Conservation (phyloP, 805 yeast genomes). For the Lachancea mirantina region DNA sequence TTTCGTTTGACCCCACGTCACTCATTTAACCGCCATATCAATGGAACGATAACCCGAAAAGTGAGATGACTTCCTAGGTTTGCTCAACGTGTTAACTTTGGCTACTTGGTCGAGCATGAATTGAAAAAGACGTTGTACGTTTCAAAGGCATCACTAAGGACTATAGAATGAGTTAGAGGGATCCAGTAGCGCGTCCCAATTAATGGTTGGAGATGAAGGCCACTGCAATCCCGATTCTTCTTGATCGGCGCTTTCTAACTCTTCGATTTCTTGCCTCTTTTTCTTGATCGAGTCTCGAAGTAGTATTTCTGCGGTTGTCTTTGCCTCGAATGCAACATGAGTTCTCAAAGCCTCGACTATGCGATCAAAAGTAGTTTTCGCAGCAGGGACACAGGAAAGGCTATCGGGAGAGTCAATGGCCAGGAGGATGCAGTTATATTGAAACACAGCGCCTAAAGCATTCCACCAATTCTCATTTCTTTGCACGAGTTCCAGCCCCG, state of each 20-base stretch:
- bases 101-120: no score
- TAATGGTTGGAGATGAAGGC: slow-evolving; percentile 4
- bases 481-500: slow-evolving; percentile 8
- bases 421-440: slow-evolving; percentile 11
- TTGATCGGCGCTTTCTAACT: slow-evolving; percentile 8
- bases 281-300: slow-evolving; percentile 12
- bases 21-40: no score
- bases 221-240: slow-evolving; percentile 2
- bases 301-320: slow-evolving; percentile 10
- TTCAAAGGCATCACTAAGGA: no score
- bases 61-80: no score
- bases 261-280: slow-evolving; percentile 8
- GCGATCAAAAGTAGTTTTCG: slow-evolving; percentile 6
- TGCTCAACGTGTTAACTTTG: no score
- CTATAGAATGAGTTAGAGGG: slow-evolving; percentile 8
- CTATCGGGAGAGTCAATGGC: slow-evolving; percentile 13
- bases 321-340: slow-evolving; percentile 10
- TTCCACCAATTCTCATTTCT: slow-evolving; percentile 12
- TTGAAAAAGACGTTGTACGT: no score
- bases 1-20: no score
- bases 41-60: no score
- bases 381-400: slow-evolving; percentile 8
- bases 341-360: slow-evolving; percentile 8
- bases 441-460: slow-evolving; percentile 11
- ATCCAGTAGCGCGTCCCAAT: slow-evolving; percentile 11